A percentile compares a stretch with the other conserved stretches of the same genome.
Conservation (phyloP, 106 monocot genomes). For the Platanthera guangdongensis region DNA sequence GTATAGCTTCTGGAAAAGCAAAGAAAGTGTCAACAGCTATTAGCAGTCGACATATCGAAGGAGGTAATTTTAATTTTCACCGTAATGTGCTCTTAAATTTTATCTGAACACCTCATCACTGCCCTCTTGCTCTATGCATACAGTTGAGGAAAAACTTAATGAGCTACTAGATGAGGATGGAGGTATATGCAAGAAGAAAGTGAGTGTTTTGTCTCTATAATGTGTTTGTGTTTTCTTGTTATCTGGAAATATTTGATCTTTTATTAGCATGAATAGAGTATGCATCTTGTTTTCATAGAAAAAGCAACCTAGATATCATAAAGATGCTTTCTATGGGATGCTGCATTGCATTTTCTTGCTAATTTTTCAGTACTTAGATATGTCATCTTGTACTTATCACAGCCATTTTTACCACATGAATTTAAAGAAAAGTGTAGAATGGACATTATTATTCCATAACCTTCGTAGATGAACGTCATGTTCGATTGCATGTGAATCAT, state of each 20-base stretch:
- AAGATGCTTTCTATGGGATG: neutral
- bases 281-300: neutral
- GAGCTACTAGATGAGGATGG: constrained; percentile 70
- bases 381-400: neutral
- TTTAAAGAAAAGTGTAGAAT: neutral
- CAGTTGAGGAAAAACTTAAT: constrained; percentile 86
- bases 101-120: neutral
- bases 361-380: neutral
- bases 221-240: neutral
- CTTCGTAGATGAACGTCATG: neutral
- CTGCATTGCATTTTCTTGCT: neutral
- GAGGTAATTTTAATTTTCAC: constrained; percentile 42
- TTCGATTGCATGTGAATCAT: neutral
- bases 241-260: neutral
- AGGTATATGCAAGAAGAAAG: constrained; percentile 77
- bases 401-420: neutral
- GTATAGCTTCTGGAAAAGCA: constrained; percentile 15
- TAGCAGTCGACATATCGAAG: constrained; percentile 38
- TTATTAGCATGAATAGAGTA: constrained; percentile 1
- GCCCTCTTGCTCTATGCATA: constrained; percentile 8
- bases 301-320: neutral
- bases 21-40: constrained; percentile 13
- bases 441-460: neutral
- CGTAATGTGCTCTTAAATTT: neutral
- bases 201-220: constrained; percentile 19